These are phyloP conservation scores for Exophiala dermatitidis DNA, from an alignment of 2,329 filamentous ascomycete species.

Conservation along the genomic window DNA sequence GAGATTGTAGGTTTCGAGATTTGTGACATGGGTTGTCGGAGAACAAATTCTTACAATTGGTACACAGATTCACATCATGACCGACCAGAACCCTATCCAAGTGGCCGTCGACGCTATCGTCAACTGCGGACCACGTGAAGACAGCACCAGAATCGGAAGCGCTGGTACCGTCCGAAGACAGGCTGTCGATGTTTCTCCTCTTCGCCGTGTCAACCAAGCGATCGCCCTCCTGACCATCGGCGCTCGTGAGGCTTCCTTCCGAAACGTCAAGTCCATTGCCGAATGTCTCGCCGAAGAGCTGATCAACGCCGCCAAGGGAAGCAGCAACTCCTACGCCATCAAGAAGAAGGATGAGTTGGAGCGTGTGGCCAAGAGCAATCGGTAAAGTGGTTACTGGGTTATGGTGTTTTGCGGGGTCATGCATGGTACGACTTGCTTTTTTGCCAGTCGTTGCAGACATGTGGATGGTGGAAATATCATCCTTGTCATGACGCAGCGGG, in stretches of 20 bases:
- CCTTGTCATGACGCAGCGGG: background rate
- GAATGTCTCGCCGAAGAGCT: constrained; percentile 99
- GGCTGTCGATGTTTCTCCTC: constrained; percentile 99
- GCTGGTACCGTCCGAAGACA: constrained; percentile 99
- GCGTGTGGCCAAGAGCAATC: constrained; percentile 99
- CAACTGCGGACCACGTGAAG: constrained; percentile 99
- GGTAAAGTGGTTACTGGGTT: constrained; percentile 58
- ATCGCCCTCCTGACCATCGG: constrained; percentile 98
- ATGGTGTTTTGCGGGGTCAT: constrained; percentile 12
- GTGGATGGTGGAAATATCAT: constrained; percentile 5
- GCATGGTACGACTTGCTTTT: constrained; percentile 15
- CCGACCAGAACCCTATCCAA: constrained; percentile 99
- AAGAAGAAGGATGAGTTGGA: constrained; percentile 99
- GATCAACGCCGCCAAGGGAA: constrained; percentile 99
- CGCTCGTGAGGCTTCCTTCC: constrained; percentile 97
- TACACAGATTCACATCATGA: constrained; percentile 98
- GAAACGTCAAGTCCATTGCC: constrained; percentile 99
- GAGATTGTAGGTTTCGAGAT: constrained; percentile 78
- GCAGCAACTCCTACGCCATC: constrained; percentile 99
- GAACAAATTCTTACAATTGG: background rate
- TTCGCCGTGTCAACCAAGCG: constrained; percentile 99
- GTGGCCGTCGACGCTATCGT: constrained; percentile 98
- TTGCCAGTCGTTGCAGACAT: constrained; percentile 7
- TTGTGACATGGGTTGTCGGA: background rate
- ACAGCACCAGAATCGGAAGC: constrained; percentile 98